These are phyloP conservation scores for Emmonsiellopsis sp. DNA, from an alignment of 2,329 filamentous ascomycete species.

Conservation along the genomic window DNA sequence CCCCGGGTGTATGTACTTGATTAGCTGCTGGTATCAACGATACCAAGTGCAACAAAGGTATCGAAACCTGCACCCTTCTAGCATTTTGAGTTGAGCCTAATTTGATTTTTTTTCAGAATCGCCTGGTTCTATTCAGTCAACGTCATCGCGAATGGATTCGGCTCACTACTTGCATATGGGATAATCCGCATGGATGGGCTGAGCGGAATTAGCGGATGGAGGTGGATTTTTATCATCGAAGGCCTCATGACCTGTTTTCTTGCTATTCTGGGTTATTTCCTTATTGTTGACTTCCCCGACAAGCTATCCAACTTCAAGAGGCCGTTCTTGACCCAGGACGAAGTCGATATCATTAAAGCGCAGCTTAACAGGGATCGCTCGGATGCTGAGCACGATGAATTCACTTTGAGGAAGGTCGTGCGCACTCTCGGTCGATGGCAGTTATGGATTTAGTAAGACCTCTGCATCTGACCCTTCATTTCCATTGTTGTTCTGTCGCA, in stretches of 20 bases:
- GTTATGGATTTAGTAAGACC: constrained; percentile 46
- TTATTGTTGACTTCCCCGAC: constrained; percentile 57
- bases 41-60: constrained; percentile 63
- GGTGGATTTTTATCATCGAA: constrained; percentile 54
- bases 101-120: not conserved
- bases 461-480: constrained; percentile 15
- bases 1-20: constrained; percentile 36
- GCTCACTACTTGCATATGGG: constrained; percentile 61
- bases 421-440: constrained; percentile 43
- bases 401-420: constrained; percentile 41
- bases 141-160: constrained; percentile 55
- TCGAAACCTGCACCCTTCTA: not conserved
- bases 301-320: constrained; percentile 33
- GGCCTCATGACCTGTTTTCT: constrained; percentile 45
- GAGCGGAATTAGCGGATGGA: constrained; percentile 47
- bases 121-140: constrained; percentile 56
- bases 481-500: not conserved
- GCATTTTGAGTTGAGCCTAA: not conserved
- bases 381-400: constrained; percentile 39
- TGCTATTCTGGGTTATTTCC: constrained; percentile 43
- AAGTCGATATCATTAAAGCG: constrained; percentile 30
- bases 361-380: constrained; percentile 48
- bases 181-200: constrained; percentile 38
- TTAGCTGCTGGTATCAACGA: constrained; percentile 37
- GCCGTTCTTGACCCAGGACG: constrained; percentile 43